These are phyloP conservation scores for Aspergillus costaricaensis DNA, from an alignment of 2,329 filamentous ascomycete species.

Conservation along the genomic window DNA sequence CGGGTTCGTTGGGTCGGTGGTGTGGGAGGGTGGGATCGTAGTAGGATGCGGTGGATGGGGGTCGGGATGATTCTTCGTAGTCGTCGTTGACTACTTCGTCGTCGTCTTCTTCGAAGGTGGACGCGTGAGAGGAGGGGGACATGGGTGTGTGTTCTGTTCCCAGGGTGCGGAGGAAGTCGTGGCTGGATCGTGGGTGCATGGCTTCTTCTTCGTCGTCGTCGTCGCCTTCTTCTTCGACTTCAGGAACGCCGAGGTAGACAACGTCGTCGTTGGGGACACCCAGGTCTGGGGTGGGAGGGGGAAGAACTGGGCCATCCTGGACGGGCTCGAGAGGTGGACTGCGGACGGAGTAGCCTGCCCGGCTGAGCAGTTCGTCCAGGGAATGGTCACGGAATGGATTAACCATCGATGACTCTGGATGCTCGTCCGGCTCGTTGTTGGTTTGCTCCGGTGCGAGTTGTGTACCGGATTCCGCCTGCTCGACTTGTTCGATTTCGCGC, in stretches of 20 bases:
- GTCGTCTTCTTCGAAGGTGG: constrained; percentile 14
- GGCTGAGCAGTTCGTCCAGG: constrained; percentile 46
- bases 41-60: constrained; percentile 11
- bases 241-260: not conserved
- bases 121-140: constrained; percentile 5
- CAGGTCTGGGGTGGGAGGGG: constrained; percentile 26
- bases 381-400: constrained; percentile 38
- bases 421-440: constrained; percentile 32
- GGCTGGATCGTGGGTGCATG: not conserved
- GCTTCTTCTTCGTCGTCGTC: constrained; percentile 17
- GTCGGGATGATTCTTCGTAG: not conserved
- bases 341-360: constrained; percentile 42
- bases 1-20: constrained; percentile 43
- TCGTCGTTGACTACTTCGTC: not conserved
- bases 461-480: constrained; percentile 33
- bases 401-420: constrained; percentile 30
- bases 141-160: not conserved
- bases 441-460: constrained; percentile 10
- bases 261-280: constrained; percentile 26
- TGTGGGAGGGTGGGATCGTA: constrained; percentile 51
- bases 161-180: not conserved
- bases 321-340: constrained; percentile 26
- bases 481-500: constrained; percentile 44
- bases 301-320: constrained; percentile 24
- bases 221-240: constrained; percentile 21